These are phyloP conservation scores for Boletellus sp. DNA, from an alignment of 768 basidiomycete genomes.

Conservation along the genomic window DNA sequence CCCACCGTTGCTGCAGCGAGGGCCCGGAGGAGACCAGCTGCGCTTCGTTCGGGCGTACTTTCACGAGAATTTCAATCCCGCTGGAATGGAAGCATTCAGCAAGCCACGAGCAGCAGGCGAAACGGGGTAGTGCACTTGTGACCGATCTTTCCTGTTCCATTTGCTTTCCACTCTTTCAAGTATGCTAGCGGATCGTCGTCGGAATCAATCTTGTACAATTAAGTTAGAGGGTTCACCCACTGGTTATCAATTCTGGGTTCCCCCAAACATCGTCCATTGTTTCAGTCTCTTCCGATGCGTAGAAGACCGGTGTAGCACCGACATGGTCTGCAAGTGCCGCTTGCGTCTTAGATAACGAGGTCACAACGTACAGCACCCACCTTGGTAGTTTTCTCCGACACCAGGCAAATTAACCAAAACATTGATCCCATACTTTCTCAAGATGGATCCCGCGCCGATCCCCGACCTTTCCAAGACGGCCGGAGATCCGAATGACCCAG, in stretches of 20 bases:
- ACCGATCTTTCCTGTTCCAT: slow-evolving; percentile 47
- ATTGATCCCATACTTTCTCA: slow-evolving; percentile 28
- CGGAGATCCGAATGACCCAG: slow-evolving; percentile 42
- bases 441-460: slow-evolving; percentile 32
- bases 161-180: slow-evolving; percentile 29
- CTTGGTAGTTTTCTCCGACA: slow-evolving; percentile 42
- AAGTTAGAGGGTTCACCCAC: slow-evolving; percentile 29
- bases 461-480: slow-evolving; percentile 54
- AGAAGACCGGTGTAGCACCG: slow-evolving; percentile 6
- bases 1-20: slow-evolving; percentile 19
- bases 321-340: slow-evolving; percentile 35
- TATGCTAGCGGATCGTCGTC: slow-evolving; percentile 19
- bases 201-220: slow-evolving; percentile 1
- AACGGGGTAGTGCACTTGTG: slow-evolving; percentile 42
- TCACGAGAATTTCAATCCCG: slow-evolving; percentile 16
- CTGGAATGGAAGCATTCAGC: not conserved
- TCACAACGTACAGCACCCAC: slow-evolving; percentile 8
- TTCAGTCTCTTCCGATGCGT: slow-evolving; percentile 40
- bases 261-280: slow-evolving; percentile 49
- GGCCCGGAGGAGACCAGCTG: slow-evolving; percentile 22
- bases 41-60: slow-evolving; percentile 21
- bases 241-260: slow-evolving; percentile 32
- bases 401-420: slow-evolving; percentile 37
- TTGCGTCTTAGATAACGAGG: no score
- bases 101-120: not conserved